These are phyloP conservation scores for Fusarium newnesense DNA, from an alignment of 2,329 filamentous ascomycete genomes.

Conservation along the genomic window DNA sequence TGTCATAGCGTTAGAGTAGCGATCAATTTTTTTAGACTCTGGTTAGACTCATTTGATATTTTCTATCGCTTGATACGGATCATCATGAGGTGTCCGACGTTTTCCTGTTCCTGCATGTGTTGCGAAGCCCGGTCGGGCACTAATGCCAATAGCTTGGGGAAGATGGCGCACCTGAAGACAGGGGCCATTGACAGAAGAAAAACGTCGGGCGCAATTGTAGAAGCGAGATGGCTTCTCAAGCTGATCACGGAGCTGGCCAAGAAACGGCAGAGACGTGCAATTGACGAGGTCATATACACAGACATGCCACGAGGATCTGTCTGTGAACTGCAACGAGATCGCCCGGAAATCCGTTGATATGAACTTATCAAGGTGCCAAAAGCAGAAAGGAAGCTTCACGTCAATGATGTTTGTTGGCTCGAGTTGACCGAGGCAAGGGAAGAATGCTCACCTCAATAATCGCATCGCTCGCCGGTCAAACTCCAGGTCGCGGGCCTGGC, in stretches of 20 bases:
- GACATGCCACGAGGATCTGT: fast-evolving
- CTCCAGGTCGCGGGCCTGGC: background rate
- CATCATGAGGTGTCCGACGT: background rate
- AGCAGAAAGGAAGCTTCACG: background rate
- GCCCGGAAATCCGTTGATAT: fast-evolving
- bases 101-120: background rate
- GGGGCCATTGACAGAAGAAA: background rate
- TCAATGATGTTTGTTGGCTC: background rate
- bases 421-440: background rate
- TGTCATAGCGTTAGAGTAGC: background rate
- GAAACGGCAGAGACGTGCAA: background rate
- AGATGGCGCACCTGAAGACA: background rate
- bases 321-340: too few species aligned
- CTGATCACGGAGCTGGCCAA: background rate
- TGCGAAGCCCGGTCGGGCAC: background rate
- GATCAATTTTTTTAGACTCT: background rate
- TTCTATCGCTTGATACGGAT: background rate
- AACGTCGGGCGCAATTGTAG: background rate
- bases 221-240: background rate
- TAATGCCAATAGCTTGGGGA: background rate
- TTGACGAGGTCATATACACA: background rate
- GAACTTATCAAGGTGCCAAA: too few species aligned
- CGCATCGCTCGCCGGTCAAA: background rate
- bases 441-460: background rate
- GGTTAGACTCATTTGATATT: background rate